Conservation (phyloP, 148 eudicot genomes). For the Pouteria glomerata region DNA sequence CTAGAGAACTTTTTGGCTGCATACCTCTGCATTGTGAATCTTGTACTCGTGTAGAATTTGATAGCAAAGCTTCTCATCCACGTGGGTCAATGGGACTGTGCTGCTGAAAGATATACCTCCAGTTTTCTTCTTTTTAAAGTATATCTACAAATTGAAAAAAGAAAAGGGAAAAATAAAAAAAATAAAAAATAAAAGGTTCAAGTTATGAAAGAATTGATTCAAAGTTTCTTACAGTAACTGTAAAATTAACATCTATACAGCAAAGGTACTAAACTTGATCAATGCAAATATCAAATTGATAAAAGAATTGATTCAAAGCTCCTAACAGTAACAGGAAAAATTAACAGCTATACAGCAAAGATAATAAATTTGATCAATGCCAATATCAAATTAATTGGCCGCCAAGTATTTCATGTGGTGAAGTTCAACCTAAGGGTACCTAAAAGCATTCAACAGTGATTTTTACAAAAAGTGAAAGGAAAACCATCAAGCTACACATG, state of each 20-base stretch:
- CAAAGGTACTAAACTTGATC: neutral
- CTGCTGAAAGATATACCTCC: slow-evolving; percentile 98
- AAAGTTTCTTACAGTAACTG: neutral
- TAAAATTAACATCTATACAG: neutral
- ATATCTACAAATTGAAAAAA: slow-evolving; percentile 51
- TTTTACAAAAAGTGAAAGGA: too few species aligned
- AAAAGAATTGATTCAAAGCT: neutral
- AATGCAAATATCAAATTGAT: neutral
- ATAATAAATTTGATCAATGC: too few species aligned
- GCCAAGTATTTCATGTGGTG: too few species aligned
- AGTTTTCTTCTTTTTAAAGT: slow-evolving; percentile 96
- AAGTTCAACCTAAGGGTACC: too few species aligned
- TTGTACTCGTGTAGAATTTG: slow-evolving; percentile 98
- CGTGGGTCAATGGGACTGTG: slow-evolving; percentile 73
- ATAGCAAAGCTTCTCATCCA: slow-evolving; percentile 98
- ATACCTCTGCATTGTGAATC: slow-evolving; percentile 91
- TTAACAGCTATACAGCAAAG: too few species aligned
- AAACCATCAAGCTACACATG: neutral
- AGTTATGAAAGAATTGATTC: neutral
- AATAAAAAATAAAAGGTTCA: slow-evolving; percentile 1
- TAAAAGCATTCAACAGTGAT: too few species aligned
- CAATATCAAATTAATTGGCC: too few species aligned
- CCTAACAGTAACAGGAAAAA: too few species aligned
- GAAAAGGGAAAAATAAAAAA: neutral
- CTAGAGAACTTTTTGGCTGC: too few species aligned